phyloP scores from a whole-genome alignment of 345 rosid genomes.

The Aquilaria malaccensis region DNA sequence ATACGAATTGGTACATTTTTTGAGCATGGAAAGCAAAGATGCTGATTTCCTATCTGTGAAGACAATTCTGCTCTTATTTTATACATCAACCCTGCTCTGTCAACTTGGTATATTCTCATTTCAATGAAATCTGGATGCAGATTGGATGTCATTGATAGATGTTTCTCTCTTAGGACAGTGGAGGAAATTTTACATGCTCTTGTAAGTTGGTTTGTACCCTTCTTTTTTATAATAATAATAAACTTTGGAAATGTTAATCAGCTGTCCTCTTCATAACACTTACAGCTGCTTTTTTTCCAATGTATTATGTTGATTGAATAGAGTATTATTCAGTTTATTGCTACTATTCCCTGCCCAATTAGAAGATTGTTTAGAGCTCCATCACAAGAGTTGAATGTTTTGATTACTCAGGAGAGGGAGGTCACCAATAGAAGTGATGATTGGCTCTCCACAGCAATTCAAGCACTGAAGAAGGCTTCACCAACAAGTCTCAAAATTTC shows the following conservation, averaged over 20 bases:
- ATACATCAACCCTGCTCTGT: neutral
- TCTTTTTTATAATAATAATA: neutral
- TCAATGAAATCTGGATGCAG: slow-evolving; percentile 25
- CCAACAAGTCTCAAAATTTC: slow-evolving; percentile 88
- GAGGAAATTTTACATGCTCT: slow-evolving; percentile 71
- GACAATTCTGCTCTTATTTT: too few species aligned
- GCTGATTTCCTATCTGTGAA: too few species aligned
- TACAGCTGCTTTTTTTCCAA: neutral
- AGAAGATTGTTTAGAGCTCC: slow-evolving; percentile 2
- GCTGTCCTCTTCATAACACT: neutral
- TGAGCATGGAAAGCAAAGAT: too few species aligned
- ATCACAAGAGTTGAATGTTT: neutral
- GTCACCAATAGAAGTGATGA: slow-evolving; percentile 26
- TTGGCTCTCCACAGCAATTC: slow-evolving; percentile 51
- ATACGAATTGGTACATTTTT: too few species aligned
- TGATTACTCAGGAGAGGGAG: slow-evolving; percentile 50
- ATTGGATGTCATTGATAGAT: slow-evolving; percentile 58
- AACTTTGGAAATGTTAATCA: neutral
- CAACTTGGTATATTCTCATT: neutral
- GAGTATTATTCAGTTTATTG: slow-evolving; percentile 10
- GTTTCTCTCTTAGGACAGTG: slow-evolving; percentile 62
- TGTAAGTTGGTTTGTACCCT: slow-evolving; percentile 31
- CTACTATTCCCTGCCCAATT: neutral
- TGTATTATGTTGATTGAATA: slow-evolving; percentile 1
- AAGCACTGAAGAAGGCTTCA: slow-evolving; percentile 62